Evolutionary conservation across 305 asterid genomes (phyloP), one percentile per base, ranked within the genome.

Genomic region (Fraxinus xanthoxyloides): DNA sequence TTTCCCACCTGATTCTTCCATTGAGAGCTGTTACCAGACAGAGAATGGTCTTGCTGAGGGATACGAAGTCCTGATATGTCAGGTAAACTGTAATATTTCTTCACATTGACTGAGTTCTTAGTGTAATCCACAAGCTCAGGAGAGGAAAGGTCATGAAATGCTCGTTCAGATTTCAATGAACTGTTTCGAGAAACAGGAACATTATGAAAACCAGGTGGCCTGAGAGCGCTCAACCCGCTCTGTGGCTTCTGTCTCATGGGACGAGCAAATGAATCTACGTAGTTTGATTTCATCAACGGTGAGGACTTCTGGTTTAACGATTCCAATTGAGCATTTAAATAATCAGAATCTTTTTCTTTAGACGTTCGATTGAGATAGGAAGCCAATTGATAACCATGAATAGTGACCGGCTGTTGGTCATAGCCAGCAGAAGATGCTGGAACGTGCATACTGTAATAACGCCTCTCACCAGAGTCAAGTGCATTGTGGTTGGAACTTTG

Each of bases 201-300:
- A 35, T 93, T 91, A 85, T 92, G 92, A 87, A 96, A 96, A 77
- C 99, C 99, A 56, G 99, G 99, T 23, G 99, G 99, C 80, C 76
- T 90, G 34, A 80, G 48, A 40, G 84, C 63, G 79, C 97, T 92
- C 85, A 85, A 59, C 35, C 93, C 93, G 84, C 89, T 92, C 61
- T 88, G 97, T 7, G 93, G 92, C 87, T 86, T 92, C 85, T 82
- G 92, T 46, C 85, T 91, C 48, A 79, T 46, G 48, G 90, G 86
- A 82, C 89, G 94, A 81, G 88, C 78, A 77, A 83, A 85, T 77
- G 89, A 78, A 59, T 95, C 97, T 72, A 72, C 56, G 5, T 85
- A 46, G 80, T 81, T 89, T 34, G 90, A 76, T 75, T 85, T 89
- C 75, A 87, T 46, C 38, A 92, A 85, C n/a, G 92, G 86, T 4